Conservation (phyloP, 441 rosid species). For the Adansonia madagascariensis region DNA sequence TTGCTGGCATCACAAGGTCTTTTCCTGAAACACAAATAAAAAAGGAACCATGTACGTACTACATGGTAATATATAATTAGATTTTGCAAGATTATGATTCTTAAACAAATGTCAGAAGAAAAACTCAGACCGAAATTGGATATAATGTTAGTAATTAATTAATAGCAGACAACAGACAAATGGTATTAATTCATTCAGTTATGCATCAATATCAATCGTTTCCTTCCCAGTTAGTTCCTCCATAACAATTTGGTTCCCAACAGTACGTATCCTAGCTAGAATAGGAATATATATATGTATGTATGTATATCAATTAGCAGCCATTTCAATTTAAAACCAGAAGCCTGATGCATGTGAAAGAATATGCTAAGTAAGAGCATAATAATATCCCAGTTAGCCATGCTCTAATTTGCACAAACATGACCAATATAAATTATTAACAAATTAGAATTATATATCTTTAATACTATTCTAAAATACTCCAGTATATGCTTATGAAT, state of each 20-base stretch:
- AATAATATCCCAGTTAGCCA: slow-evolving; percentile 1
- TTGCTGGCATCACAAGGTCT: background rate
- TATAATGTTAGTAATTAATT: background rate
- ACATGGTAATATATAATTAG: background rate
- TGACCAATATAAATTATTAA: background rate
- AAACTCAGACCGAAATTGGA: background rate
- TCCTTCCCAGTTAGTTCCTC: background rate
- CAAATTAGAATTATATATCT: background rate
- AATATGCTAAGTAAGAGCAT: background rate
- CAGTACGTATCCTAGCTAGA: background rate
- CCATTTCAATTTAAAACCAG: background rate
- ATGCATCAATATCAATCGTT: background rate
- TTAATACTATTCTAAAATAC: background rate
- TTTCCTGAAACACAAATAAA: background rate
- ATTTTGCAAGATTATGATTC: slow-evolving; percentile 11
- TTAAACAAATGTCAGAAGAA: background rate
- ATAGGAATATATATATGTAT: background rate
- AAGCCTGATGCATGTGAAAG: background rate
- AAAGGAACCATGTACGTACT: background rate
- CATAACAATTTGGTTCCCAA: background rate
- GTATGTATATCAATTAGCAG: background rate
- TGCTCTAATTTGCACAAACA: background rate
- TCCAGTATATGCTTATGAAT: slow-evolving; percentile 40
- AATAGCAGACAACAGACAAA: background rate
- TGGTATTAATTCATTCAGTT: background rate